These are phyloP conservation scores for Naganishia randhawae DNA, from an alignment of 768 basidiomycete species.

Conservation along the genomic window DNA sequence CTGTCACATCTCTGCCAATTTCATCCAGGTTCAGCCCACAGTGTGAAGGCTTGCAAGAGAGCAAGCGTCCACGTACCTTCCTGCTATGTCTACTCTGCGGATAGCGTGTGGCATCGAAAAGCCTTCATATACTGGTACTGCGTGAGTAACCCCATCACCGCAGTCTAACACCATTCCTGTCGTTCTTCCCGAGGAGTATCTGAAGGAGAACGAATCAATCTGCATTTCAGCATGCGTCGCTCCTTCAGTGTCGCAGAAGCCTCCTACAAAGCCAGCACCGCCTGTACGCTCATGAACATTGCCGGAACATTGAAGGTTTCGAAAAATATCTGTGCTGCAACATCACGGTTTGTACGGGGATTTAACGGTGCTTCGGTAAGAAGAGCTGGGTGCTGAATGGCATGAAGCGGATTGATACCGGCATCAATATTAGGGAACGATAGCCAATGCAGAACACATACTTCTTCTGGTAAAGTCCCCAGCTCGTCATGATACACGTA, in stretches of 20 bases:
- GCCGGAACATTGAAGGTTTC: conserved; percentile 99
- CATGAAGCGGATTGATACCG: not conserved
- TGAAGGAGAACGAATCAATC: conserved; percentile 50
- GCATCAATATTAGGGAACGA: not conserved
- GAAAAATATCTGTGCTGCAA: conserved; percentile 97
- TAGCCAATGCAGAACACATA: conserved; percentile 49
- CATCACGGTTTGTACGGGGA: conserved; percentile 90
- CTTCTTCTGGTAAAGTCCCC: conserved; percentile 94
- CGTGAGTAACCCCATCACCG: conserved; percentile 97
- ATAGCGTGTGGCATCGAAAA: conserved; percentile 99
- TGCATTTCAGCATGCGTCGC: not conserved
- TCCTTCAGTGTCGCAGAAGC: not conserved
- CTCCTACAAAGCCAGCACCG: conserved; percentile 86
- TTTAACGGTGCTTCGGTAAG: conserved; percentile 97
- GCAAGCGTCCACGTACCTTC: conserved; percentile 60
- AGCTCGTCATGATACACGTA: conserved; percentile 96
- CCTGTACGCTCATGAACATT: conserved; percentile 92
- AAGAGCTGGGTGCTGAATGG: conserved; percentile 81
- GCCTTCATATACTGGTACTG: conserved; percentile 97
- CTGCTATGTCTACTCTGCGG: conserved; percentile 90
- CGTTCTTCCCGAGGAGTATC: conserved; percentile 96
- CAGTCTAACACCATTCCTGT: conserved; percentile 99
- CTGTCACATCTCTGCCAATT: conserved; percentile 78
- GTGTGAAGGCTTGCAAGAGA: not conserved
- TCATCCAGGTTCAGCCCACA: not conserved